These are phyloP conservation scores for Sporothrix protearum DNA, from an alignment of 2,329 filamentous ascomycete genomes.

Conservation along the genomic window DNA sequence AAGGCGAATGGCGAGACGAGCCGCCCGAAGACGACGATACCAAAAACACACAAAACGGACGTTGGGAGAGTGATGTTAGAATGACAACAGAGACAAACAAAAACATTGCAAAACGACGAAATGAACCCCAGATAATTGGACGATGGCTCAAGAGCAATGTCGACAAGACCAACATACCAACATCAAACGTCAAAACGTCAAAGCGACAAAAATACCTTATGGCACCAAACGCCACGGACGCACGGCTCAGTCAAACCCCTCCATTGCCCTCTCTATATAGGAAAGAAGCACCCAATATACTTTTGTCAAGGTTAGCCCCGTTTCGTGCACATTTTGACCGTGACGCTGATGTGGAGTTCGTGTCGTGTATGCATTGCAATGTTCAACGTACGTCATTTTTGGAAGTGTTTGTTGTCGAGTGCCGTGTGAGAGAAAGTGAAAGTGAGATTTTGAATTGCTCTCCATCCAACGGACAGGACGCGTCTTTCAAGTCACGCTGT, in stretches of 20 bases:
- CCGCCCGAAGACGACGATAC: background rate
- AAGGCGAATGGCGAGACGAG: background rate
- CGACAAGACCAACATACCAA: no score
- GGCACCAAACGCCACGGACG: background rate
- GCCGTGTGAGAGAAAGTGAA: no score
- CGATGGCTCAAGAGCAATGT: no score
- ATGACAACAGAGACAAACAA: background rate
- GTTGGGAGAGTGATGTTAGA: background rate
- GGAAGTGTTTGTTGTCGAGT: no score
- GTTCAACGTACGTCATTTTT: no score
- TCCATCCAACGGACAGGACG: conserved; percentile 3
- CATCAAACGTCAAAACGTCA: no score
- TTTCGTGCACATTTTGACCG: background rate
- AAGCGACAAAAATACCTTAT: background rate
- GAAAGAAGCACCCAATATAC: background rate
- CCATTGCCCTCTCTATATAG: background rate
- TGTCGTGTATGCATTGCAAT: no score
- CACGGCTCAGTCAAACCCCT: background rate
- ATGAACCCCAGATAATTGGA: no score
- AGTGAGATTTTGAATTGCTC: no score
- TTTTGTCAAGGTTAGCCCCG: background rate
- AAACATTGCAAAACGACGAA: background rate
- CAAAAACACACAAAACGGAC: background rate
- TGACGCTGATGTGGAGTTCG: background rate
- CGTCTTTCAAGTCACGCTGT: background rate